Percentiles rank a stretch among this genome's conserved stretches.
These are phyloP conservation scores for Xylariaceae sp. DNA, from an alignment of 2,329 filamentous ascomycete genomes.

Conservation along the genomic window DNA sequence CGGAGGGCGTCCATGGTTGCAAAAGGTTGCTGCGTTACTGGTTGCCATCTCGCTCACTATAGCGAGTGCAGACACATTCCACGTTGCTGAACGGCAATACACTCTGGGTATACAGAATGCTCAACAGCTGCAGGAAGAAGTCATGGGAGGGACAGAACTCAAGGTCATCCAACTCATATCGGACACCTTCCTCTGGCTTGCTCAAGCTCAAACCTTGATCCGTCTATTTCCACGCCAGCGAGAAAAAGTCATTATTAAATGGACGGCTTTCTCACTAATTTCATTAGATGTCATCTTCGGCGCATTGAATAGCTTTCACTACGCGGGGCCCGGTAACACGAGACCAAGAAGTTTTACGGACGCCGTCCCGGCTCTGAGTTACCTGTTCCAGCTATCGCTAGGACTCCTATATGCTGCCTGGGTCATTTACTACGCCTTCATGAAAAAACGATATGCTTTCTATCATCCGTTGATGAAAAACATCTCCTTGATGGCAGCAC, in stretches of 20 bases:
- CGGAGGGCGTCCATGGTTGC: constrained; percentile 88
- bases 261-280: constrained; percentile 93
- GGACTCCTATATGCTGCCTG: constrained; percentile 87
- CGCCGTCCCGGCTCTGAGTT: constrained; percentile 85
- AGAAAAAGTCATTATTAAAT: constrained; percentile 98
- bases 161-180: constrained; percentile 90
- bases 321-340: constrained; percentile 45
- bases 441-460: constrained; percentile 86
- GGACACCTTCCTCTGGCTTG: constrained; percentile 94
- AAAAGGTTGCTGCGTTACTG: constrained; percentile 72
- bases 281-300: constrained; percentile 87
- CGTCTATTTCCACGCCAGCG: constrained; percentile 92
- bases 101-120: constrained; percentile 75
- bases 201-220: constrained; percentile 94
- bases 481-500: constrained; percentile 72
- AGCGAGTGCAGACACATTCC: constrained; percentile 86
- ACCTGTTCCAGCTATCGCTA: constrained; percentile 83
- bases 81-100: constrained; percentile 80
- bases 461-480: constrained; percentile 90
- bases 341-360: constrained; percentile 77
- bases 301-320: constrained; percentile 80
- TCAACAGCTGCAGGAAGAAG: constrained; percentile 66
- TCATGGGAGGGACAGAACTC: constrained; percentile 80
- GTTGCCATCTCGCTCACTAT: constrained; percentile 86
- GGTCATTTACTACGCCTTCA: constrained; percentile 91